Conservation (phyloP, 1,284 basidiomycete genomes). For the Cryptococcus amylolentus region DNA sequence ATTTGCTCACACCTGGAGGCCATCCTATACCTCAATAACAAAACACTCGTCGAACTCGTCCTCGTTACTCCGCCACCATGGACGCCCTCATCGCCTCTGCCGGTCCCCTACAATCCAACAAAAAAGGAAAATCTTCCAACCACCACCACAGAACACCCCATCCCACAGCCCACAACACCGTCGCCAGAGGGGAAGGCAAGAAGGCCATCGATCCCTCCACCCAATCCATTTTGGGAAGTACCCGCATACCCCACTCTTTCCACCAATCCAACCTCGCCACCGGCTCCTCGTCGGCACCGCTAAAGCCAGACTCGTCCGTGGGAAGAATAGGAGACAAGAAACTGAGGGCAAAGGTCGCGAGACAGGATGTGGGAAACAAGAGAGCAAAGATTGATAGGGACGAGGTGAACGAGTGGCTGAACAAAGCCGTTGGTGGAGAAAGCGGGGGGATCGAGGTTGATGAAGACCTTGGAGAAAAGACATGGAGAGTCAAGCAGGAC, state of each 20-base stretch:
- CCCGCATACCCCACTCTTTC: slow-evolving; percentile 39
- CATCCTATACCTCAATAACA: background rate
- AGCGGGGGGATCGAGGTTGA: slow-evolving; percentile 48
- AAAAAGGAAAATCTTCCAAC: slow-evolving; percentile 14
- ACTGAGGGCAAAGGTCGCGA: slow-evolving; percentile 64
- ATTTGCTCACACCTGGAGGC: background rate
- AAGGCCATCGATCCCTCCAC: slow-evolving; percentile 56
- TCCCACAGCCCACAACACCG: slow-evolving; percentile 34
- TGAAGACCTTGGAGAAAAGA: slow-evolving; percentile 60
- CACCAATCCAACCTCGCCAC: slow-evolving; percentile 33
- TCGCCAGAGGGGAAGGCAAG: slow-evolving; percentile 36
- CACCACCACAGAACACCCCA: slow-evolving; percentile 2
- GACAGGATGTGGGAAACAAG: slow-evolving; percentile 54
- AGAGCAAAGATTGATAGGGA: slow-evolving; percentile 37
- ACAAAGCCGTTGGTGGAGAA: slow-evolving; percentile 33
- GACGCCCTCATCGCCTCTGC: slow-evolving; percentile 69
- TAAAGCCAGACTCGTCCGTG: slow-evolving; percentile 31
- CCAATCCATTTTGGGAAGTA: slow-evolving; percentile 56
- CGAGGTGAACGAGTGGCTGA: slow-evolving; percentile 49
- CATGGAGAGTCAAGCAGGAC: slow-evolving; percentile 80
- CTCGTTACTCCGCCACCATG: slow-evolving; percentile 51
- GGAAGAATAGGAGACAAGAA: slow-evolving; percentile 65
- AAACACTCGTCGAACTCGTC: background rate
- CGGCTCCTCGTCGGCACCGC: slow-evolving; percentile 18
- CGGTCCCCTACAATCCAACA: slow-evolving; percentile 55